These are phyloP conservation scores for Symbiodinium pilosum DNA, from an alignment of 73 alveolate genomes.

Conservation along the genomic window DNA sequence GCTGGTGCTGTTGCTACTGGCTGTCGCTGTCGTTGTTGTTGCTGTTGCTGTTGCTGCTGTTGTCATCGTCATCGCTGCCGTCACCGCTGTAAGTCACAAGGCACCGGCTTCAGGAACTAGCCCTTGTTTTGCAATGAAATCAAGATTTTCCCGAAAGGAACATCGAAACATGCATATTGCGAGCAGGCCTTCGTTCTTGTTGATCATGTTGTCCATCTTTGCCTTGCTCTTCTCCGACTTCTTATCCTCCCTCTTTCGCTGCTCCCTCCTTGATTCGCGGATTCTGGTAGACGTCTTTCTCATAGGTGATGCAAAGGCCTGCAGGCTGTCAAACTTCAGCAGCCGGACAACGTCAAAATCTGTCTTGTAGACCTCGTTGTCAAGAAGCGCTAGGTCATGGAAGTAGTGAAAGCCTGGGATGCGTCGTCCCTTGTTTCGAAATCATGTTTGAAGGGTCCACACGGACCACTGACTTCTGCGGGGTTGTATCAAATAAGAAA, in stretches of 20 bases:
- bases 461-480: no score
- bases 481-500: no score
- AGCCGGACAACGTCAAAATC: not conserved
- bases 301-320: not conserved
- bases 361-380: not conserved
- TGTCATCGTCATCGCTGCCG: no score
- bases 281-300: not conserved
- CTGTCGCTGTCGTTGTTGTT: no score
- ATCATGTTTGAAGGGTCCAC: not conserved
- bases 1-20: no score
- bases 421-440: not conserved
- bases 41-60: no score
- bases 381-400: not conserved
- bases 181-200: not conserved
- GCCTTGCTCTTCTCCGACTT: not conserved
- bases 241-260: not conserved
- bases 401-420: not conserved
- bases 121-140: no score
- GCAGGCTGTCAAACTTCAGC: not conserved
- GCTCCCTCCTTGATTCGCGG: not conserved
- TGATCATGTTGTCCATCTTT: not conserved
- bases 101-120: no score
- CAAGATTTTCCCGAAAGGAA: not conserved
- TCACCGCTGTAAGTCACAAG: no score
- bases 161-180: not conserved